These are phyloP conservation scores for Penicillium sp. DNA, from an alignment of 2,329 filamentous ascomycete species.

Conservation along the genomic window DNA sequence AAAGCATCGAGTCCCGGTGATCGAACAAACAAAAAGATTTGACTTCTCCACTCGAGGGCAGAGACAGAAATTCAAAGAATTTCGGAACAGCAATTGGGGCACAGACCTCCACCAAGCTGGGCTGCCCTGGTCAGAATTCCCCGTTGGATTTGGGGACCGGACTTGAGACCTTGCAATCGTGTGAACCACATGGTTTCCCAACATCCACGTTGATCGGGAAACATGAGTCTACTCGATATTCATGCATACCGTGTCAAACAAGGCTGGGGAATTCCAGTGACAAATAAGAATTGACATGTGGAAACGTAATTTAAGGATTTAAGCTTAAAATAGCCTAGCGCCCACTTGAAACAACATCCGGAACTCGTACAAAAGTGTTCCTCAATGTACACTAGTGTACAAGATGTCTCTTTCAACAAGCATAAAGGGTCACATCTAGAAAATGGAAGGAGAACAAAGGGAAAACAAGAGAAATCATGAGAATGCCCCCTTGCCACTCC, in stretches of 20 bases:
- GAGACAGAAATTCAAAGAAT: too few relatives aligned
- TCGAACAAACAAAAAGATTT: too few relatives aligned
- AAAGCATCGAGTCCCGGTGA: too few relatives aligned
- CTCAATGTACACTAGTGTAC: neutral
- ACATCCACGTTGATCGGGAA: too few relatives aligned
- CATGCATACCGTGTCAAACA: neutral
- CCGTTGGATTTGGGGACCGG: too few relatives aligned
- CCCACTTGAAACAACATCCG: neutral
- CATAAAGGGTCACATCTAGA: neutral
- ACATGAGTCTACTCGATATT: too few relatives aligned
- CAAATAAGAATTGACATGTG: neutral
- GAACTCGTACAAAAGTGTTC: neutral
- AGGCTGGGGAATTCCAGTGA: neutral
- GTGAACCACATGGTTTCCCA: too few relatives aligned
- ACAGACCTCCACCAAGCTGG: too few relatives aligned
- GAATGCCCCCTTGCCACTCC: constrained; percentile 13
- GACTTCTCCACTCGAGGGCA: too few relatives aligned
- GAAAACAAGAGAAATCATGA: constrained; percentile 4
- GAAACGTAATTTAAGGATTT: neutral
- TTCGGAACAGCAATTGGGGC: too few relatives aligned
- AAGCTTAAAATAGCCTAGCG: neutral
- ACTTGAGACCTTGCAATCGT: too few relatives aligned
- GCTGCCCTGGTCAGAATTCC: too few relatives aligned
- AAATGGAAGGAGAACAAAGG: neutral
- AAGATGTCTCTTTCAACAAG: neutral